Evolutionary conservation across 768 basidiomycete genomes (phyloP).

Genomic region (Coprinellus micaceus): DNA sequence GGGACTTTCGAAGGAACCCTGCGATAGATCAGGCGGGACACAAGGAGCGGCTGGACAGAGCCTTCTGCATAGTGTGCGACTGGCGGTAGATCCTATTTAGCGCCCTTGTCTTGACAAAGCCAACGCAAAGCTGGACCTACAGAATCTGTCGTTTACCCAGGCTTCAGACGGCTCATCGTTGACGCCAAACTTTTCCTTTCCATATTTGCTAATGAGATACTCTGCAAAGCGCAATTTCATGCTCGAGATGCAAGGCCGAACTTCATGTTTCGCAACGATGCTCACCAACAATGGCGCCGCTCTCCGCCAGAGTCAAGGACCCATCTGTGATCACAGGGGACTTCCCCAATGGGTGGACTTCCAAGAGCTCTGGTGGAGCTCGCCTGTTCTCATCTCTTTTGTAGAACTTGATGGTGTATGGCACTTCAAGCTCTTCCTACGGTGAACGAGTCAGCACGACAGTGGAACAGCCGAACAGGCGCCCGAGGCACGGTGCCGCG

Average conservation of each 20-base stretch:
- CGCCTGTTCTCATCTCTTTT: constrained; percentile 24
- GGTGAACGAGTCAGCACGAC: background rate
- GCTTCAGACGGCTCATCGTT: constrained; percentile 20
- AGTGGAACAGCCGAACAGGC: too few species aligned
- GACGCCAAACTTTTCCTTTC: constrained; percentile 26
- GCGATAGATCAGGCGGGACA: constrained; percentile 31
- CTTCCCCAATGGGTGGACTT: constrained; percentile 43
- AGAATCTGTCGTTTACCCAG: constrained; percentile 35
- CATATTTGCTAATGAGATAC: constrained; percentile 40
- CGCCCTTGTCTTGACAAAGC: background rate
- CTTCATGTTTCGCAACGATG: background rate
- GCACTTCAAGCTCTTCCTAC: constrained; percentile 51
- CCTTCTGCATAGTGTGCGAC: constrained; percentile 41
- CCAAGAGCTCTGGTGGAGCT: constrained; percentile 35
- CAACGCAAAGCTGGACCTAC: constrained; percentile 15
- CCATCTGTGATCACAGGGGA: constrained; percentile 46
- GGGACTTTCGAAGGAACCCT: constrained; percentile 29
- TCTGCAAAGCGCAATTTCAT: constrained; percentile 22
- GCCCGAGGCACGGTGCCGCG: too few species aligned
- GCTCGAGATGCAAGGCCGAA: background rate
- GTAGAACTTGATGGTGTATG: constrained; percentile 43
- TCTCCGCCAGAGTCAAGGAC: constrained; percentile 33
- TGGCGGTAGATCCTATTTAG: constrained; percentile 10
- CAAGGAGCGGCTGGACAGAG: constrained; percentile 37
- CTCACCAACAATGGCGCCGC: constrained; percentile 42